Base-by-base conservation (phyloP, 2,329 filamentous ascomycete genomes). In the Xylaria polymorpha region DNA sequence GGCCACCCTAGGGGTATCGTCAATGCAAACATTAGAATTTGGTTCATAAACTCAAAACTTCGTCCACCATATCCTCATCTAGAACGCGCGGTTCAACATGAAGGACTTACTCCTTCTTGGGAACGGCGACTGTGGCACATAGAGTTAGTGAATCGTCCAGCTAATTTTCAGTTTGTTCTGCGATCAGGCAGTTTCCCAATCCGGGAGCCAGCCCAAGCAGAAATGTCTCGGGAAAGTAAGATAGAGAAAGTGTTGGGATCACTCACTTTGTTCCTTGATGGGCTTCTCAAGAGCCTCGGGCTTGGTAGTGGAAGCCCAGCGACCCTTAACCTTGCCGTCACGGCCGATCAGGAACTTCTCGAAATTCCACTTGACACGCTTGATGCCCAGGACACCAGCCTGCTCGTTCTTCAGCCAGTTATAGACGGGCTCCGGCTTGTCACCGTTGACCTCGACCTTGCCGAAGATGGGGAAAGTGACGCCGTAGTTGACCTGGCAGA, bases 361-460 rank as follows among this genome's bases (percentile, higher is more conserved):
- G 85, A 98, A 99, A 84, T 99, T 99, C 96, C 96, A 99, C 91
- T 98, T 98, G 77, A 99, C 86, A 71, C 91, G 83, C 90, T 97
- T 95, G 78, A 98, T 80, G 22, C 96, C 96, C 83, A 98, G 83
- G 65, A 98, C 78, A 25, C 96, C 94, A 0, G 95, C 88, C 85
- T 94, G 91, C 82, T 90, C 83, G 51, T 82, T 81, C 85, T 91
- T 92, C 78, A 92, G 81, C 88, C 88, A 99, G 79, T 92, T 87
- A 81, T 87, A 98, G 44, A 97, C 82, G 0, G 94, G 94, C 76
- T 90, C 89, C 57, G 94, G 92, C 37, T 89, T 85, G 75, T 92
- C 89, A 77, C 96, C 96, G 80, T 99, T 99, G 78, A 98, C 96
- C 70, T 98, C 93, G 60, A 93, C 89, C 87, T 99, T 99, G 79